Evolutionary conservation across 495 filamentous ascomycete genomes (phyloP), one percentile per base, ranked within the genome.

Genomic region (Pseudevernia furfuracea): DNA sequence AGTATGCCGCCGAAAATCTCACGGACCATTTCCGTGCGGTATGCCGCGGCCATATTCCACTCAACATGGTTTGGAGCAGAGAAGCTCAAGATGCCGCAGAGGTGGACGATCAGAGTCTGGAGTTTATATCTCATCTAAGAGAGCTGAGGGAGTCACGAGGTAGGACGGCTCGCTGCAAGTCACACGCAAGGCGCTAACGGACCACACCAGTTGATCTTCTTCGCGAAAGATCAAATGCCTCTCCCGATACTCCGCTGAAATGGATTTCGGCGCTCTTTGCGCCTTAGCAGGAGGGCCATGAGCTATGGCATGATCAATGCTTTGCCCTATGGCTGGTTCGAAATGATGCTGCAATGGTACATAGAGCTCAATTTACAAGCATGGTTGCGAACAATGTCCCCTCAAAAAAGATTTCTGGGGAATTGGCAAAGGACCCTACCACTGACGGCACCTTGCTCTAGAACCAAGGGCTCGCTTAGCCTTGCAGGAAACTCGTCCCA

Each of bases 251-350:
- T 21, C 52, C 48, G 1, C 46, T 63, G 12, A 25, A 44, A 17
- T 63, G 61, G 61, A 52, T 63, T 10, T 57, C 61, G 30, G 37
- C 61, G 14, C 52, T 63, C 23, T 43, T 63, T n/a, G 6, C 23
- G 0, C 49, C 61, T 9, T 8, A 44, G 14, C 37, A 21, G 23
- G 38, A 19, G 17, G 38, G 15, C 9, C 8, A 7, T 38, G 37
- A 23, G 11, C 44, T 37, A 36, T 38, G 8, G 44, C 44, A 23
- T 23, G 2, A 6, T 46, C 7, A 23, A 10, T 3, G 21, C 6
- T 46, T 23, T 23, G 7, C 21, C 43, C 1, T 21, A 23, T 12
- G 12, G 5, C 23, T 11, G 0, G 8, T 21, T 6, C 21, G 43
- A 46, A n/a, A 15, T 39, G 12, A 21, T 44, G 41, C 14, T 44